Conservation (phyloP, 164 flowering plant genomes). For the Dillenia suffruticosa region DNA sequence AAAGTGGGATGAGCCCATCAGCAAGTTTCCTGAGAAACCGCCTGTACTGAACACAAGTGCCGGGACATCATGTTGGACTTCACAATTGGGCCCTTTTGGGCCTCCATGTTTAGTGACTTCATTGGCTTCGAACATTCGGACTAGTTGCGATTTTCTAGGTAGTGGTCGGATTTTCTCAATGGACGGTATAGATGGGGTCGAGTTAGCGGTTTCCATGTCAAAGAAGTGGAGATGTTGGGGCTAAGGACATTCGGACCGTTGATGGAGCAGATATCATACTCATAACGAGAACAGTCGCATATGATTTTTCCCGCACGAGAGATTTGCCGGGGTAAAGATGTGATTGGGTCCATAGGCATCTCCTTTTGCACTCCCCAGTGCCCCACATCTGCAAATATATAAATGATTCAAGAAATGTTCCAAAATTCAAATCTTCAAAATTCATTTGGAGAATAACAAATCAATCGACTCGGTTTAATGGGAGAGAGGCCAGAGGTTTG, state of each 20-base stretch:
- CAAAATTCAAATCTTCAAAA: too few species aligned
- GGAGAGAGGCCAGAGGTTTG: too few species aligned
- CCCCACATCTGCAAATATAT: too few species aligned
- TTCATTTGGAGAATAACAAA: too few species aligned
- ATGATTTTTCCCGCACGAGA: neutral
- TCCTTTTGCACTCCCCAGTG: too few species aligned
- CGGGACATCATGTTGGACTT: neutral
- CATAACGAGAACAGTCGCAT: neutral
- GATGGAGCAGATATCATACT: neutral
- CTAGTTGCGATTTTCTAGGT: neutral
- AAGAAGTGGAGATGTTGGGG: neutral
- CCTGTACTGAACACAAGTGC: constrained; percentile 15
- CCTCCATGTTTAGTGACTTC: neutral
- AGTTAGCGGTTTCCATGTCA: neutral
- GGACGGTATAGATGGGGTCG: neutral
- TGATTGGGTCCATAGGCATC: too few species aligned
- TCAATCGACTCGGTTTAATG: too few species aligned
- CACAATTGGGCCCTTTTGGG: neutral
- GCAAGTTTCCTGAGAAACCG: constrained; percentile 13
- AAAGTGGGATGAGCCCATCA: constrained; percentile 14
- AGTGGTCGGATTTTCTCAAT: constrained; percentile 5
- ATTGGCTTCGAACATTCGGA: neutral
- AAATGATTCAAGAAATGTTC: too few species aligned
- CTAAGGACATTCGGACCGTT: neutral
- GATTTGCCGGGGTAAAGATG: too few species aligned